A percentile compares a stretch with the other conserved stretches of the same genome.
Conservation (phyloP, 345 rosid genomes). For the Punica granatum region DNA sequence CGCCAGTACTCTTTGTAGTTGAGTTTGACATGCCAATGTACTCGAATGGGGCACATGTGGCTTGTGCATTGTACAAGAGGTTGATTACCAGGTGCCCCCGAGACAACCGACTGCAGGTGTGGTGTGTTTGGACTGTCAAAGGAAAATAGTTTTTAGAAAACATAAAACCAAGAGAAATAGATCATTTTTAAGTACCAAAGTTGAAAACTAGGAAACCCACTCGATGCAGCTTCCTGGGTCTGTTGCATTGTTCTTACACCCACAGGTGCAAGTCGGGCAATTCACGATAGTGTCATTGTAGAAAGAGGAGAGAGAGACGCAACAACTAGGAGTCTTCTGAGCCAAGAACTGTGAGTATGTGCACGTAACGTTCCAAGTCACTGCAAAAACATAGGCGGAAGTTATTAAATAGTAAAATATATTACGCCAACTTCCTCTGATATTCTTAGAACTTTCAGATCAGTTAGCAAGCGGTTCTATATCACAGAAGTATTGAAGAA, state of each 20-base stretch:
- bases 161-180: neutral
- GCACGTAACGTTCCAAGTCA: conserved; percentile 52
- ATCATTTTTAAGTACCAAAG: neutral
- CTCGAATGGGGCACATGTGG: conserved; percentile 65
- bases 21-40: conserved; percentile 67
- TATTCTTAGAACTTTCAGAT: neutral
- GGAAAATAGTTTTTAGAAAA: neutral
- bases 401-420: neutral
- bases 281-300: conserved; percentile 34
- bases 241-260: conserved; percentile 25
- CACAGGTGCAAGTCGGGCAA: conserved; percentile 39
- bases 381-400: conserved; percentile 15
- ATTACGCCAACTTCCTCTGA: neutral
- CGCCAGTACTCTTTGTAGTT: conserved; percentile 66
- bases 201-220: conserved; percentile 13
- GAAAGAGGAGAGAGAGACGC: conserved; percentile 51
- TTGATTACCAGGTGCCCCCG: conserved; percentile 18
- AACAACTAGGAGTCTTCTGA: conserved; percentile 36
- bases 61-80: conserved; percentile 53
- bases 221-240: conserved; percentile 24
- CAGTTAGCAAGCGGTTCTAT: neutral
- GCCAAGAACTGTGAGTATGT: conserved; percentile 41
- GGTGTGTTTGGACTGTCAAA: conserved; percentile 22
- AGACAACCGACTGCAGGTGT: conserved; percentile 32
- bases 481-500: neutral